phyloP scores from a whole-genome alignment of 176 grass and related monocot genomes.

The Chrysopogon serrulatus region DNA sequence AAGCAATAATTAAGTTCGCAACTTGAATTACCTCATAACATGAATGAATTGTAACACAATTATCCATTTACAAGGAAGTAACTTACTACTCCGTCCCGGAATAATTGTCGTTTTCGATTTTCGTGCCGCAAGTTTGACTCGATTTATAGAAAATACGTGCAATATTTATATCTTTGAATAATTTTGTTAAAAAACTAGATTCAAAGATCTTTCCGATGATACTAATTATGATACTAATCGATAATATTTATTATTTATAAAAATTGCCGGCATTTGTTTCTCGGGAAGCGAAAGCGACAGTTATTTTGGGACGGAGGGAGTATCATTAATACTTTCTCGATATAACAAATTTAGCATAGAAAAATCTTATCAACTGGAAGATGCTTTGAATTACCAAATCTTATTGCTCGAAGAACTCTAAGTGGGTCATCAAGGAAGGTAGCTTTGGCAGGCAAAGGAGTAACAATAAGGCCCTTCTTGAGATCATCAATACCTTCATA shows the following conservation, averaged over 20 bases:
- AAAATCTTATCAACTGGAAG: constrained; percentile 6
- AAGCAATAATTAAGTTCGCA: background rate
- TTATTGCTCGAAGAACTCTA: constrained; percentile 96
- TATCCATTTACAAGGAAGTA: background rate
- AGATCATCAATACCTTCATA: constrained; percentile 76
- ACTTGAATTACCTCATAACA: background rate
- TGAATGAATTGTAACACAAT: constrained; percentile 7
- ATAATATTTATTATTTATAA: too few relatives aligned
- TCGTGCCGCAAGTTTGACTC: too few relatives aligned
- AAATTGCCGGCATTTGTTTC: too few relatives aligned
- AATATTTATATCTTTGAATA: too few relatives aligned
- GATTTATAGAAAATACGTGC: too few relatives aligned
- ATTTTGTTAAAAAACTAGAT: too few relatives aligned
- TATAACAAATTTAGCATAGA: background rate
- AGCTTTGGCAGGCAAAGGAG: constrained; percentile 82
- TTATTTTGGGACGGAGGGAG: too few relatives aligned
- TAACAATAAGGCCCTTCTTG: constrained; percentile 72
- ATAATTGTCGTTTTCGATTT: too few relatives aligned
- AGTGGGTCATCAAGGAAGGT: constrained; percentile 97
- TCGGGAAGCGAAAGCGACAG: too few relatives aligned
- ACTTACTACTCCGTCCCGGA: too few relatives aligned
- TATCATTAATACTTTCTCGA: background rate
- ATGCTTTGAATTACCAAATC: constrained; percentile 62
- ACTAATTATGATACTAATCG: too few relatives aligned
- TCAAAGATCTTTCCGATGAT: too few relatives aligned